Base-by-base conservation (phyloP, 371 early-diverging fungal genomes). In the Chytridium lagenaria region DNA sequence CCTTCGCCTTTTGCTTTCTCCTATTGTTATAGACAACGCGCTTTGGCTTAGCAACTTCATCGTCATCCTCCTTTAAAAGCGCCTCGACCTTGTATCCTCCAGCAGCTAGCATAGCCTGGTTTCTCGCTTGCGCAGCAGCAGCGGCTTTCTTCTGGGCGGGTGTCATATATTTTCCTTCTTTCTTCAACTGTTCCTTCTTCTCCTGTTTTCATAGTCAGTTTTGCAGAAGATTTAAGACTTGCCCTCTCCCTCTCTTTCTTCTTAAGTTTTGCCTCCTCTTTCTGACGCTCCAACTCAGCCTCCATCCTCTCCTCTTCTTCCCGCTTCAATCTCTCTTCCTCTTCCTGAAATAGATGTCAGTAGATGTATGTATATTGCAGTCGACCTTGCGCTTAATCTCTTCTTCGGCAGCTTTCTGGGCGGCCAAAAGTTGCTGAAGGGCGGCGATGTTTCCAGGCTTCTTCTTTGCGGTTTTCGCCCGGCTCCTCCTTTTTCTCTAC, bases 121-220 rank as follows among this genome's bases (percentile, higher is more conserved):
- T 88, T 77, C 90, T 89, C 59, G 90, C 83, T 67, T 92, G 86
- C 57, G 90, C 92, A 63, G 83, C 84, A 23, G 89, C 89, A 77
- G 93, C 90, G 40, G 92, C 94, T 74, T 91, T 92, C 84, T 93
- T 95, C 82, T 98, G 94, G n/a, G 94, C 89, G 79, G 94, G 94
- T 49, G 97, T 94, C 78, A 96, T 82, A 38, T 94, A 88, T 78
- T 96, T 95, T 63, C 98, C 98, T 66, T 93, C 91, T 79, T 92
- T 94, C 65, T 91, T 91, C 52, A 95, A 89, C 81, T 96, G 94
- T 70, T 98, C 98, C 49, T 89, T 88, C 82, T 92, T 55, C 26
- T 7, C 23, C 55, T 55, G 26, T 5, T 23, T 28, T 23, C 10
- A 7, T 23, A 10, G 10, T 26, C 10, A 93, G 40, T 86, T 85